Evolutionary conservation across 148 eudicot genomes (phyloP), one percentile per base, ranked within the genome.

Genomic region (Camellia lanceoleosa): DNA sequence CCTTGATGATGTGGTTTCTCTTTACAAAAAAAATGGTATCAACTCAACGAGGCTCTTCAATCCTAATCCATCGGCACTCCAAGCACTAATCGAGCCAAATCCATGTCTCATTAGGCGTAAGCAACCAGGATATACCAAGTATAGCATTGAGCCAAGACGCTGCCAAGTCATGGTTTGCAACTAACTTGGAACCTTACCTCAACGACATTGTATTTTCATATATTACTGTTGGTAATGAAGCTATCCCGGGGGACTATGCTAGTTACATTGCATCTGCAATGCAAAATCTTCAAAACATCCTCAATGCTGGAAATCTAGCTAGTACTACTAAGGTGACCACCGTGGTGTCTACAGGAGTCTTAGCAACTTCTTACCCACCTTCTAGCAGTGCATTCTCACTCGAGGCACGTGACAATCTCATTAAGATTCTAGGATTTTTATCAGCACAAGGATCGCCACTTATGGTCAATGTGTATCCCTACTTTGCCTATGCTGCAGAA

Each of bases 191-290:
- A 18, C 89, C 91, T 11, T 83, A 87, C 43, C 30, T 81, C 44
- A 51, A 64, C 4, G 82, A 82, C 59, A 18, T 90, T 0, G 47
- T 49, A 7, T 71, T 92, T 68, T 71, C 47, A 9, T 87, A 75
- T 47, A 86, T 92, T 5, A 67, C 85, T 13, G 90, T 86, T 0
- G 97, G 97, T 14, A 93, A 93, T 7, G 96, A 92, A 68, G 87
- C 86, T 46, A 80, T 83, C 75, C 92, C 90, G 0, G 82, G 86
- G 1, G 54, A 80, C 0, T 86, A 68, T 16, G 84, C 79, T 4
- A 77, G 78, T 12, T 75, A 1, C 41, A 71, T 92, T 0, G 78
- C 68, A 4, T 81, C 81, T 0, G 93, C 96, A 47, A 87, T 92
- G 92, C 61, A 81, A 15, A 88, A 88, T 61, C n/a, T 88, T 41